A percentile compares a stretch with the other conserved stretches of the same genome.
Evolutionary conservation across 805 yeast genomes (phyloP).

Genomic region (Danielozyma ontarioensis): DNA sequence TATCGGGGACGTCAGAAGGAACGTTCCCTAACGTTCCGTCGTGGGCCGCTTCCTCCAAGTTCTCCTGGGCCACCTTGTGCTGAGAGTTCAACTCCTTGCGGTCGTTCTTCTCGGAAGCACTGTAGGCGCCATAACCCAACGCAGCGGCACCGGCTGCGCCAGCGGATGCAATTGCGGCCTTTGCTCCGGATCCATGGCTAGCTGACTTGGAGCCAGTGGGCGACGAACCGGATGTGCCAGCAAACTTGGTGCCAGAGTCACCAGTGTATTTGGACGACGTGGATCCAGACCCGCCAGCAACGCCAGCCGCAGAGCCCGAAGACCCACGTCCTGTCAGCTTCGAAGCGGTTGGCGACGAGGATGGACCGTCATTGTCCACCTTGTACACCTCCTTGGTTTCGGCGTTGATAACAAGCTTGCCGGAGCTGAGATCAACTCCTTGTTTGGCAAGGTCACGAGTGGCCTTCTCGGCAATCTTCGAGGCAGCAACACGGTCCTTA

Average conservation of each 20-base stretch:
- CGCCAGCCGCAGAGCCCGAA: background rate
- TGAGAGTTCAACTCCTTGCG: background rate
- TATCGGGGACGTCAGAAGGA: background rate
- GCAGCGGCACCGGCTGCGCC: conserved; percentile 5
- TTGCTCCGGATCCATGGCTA: background rate
- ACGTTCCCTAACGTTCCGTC: background rate
- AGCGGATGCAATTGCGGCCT: conserved; percentile 2
- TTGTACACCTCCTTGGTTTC: conserved; percentile 28
- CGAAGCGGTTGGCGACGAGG: background rate
- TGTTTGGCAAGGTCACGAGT: conserved; percentile 22
- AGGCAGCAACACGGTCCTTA: conserved; percentile 22
- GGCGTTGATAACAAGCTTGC: conserved; percentile 30
- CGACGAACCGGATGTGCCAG: background rate
- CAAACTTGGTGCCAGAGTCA: too few relatives aligned
- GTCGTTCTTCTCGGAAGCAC: background rate
- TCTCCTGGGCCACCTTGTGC: background rate
- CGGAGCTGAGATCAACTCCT: conserved; percentile 29
- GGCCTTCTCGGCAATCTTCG: conserved; percentile 26
- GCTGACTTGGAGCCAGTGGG: background rate
- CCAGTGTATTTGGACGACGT: background rate
- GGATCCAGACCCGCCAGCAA: background rate
- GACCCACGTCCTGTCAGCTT: too few relatives aligned
- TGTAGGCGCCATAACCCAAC: background rate
- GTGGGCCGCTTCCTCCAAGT: background rate
- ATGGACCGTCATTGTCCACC: conserved; percentile 6